These are phyloP conservation scores for Cercospora beticola DNA, from an alignment of 2,329 filamentous ascomycete genomes.

Conservation along the genomic window DNA sequence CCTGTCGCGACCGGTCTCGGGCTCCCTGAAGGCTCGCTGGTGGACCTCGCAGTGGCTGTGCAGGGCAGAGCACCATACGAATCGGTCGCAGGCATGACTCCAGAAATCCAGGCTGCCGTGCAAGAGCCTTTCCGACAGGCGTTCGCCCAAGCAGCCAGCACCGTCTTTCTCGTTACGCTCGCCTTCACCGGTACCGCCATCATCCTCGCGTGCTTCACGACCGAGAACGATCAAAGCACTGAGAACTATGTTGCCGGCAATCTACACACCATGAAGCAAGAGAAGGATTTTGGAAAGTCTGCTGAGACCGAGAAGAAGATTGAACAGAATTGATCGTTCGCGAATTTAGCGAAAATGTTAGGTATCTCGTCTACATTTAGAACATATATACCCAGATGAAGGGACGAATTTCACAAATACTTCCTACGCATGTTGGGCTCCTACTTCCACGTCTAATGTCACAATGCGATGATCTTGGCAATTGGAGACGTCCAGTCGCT, in stretches of 20 bases:
- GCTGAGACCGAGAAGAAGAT: background rate
- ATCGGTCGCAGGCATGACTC: constrained; percentile 24
- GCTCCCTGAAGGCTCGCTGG: constrained; percentile 22
- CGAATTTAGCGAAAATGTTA: background rate
- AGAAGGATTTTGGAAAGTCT: constrained; percentile 19
- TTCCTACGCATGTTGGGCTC: background rate
- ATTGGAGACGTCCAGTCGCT: background rate
- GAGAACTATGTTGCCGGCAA: constrained; percentile 30
- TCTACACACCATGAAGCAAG: constrained; percentile 24
- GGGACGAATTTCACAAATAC: background rate
- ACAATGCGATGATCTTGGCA: background rate
- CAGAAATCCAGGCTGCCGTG: constrained; percentile 25
- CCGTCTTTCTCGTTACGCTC: constrained; percentile 29
- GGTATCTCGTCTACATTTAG: background rate
- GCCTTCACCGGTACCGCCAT: constrained; percentile 29
- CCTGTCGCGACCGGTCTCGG: constrained; percentile 24
- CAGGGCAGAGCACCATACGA: constrained; percentile 22
- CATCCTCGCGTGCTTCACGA: constrained; percentile 31
- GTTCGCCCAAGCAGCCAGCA: constrained; percentile 24
- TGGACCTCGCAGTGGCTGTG: constrained; percentile 20
- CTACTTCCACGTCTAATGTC: background rate
- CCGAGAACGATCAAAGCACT: constrained; percentile 29
- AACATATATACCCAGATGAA: background rate
- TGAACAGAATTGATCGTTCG: background rate
- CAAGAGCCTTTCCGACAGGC: constrained; percentile 29